Conservation (phyloP, 495 filamentous ascomycete species). For the Amorphotheca resinae region DNA sequence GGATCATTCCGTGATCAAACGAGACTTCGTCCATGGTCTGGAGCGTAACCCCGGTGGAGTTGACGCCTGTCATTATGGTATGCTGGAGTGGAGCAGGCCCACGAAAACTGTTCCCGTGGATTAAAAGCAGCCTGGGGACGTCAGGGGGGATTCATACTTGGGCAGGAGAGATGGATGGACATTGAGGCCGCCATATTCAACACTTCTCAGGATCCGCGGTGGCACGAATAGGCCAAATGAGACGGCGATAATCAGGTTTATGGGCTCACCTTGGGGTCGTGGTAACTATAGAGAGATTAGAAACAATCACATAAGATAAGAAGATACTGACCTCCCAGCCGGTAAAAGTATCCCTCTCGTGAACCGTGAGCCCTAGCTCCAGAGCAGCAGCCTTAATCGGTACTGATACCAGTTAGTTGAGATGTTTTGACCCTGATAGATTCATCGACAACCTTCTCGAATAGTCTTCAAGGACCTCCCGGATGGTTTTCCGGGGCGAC, state of each 20-base stretch:
- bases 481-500: conserved; percentile 58
- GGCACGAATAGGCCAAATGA: conserved; percentile 91
- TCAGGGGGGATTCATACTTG: conserved; percentile 39
- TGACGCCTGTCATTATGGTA: conserved; percentile 40
- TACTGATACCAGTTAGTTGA: conserved; percentile 27
- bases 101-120: conserved; percentile 42
- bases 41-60: conserved; percentile 50
- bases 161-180: conserved; percentile 91
- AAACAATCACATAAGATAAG: not conserved
- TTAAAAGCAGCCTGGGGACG: not conserved
- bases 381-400: conserved; percentile 59
- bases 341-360: conserved; percentile 67
- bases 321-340: conserved; percentile 53
- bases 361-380: conserved; percentile 49
- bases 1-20: conserved; percentile 69
- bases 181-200: conserved; percentile 80
- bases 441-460: conserved; percentile 33
- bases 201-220: conserved; percentile 49
- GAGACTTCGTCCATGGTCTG: conserved; percentile 65
- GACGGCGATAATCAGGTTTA: conserved; percentile 86
- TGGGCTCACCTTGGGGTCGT: conserved; percentile 31
- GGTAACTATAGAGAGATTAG: conserved; percentile 38
- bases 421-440: not conserved
- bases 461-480: conserved; percentile 63
- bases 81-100: conserved; percentile 51